A percentile compares a stretch with the other conserved stretches of the same genome.
Conservation (phyloP, 169 alveolate species). For the Plasmodium cynomolgi region DNA sequence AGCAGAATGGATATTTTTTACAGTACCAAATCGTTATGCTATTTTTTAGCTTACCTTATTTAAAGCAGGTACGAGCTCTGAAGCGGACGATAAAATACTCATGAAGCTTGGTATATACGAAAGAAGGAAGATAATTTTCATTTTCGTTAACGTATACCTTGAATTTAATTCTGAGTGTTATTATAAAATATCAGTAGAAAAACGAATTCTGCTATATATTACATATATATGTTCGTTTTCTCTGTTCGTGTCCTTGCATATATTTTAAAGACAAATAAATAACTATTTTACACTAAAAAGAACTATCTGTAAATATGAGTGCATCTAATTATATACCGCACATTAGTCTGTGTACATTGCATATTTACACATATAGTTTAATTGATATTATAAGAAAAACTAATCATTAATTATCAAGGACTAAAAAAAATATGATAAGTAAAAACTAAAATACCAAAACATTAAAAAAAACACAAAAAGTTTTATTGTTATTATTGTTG, state of each 20-base stretch:
- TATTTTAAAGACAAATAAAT: not conserved
- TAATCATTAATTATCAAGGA: not conserved
- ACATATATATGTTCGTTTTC: not conserved
- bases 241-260: not conserved
- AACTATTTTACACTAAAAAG: not conserved
- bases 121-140: conserved; percentile 15
- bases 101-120: not conserved
- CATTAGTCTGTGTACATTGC: not conserved
- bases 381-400: too few relatives aligned
- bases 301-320: conserved; percentile 1
- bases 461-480: not conserved
- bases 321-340: not conserved
- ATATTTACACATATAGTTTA: not conserved
- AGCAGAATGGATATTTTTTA: not conserved
- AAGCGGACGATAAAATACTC: conserved; percentile 1
- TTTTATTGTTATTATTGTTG: not conserved
- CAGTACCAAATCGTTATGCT: not conserved
- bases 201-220: not conserved
- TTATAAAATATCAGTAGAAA: not conserved
- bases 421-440: not conserved
- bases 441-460: too few relatives aligned
- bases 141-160: not conserved
- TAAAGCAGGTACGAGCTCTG: not conserved
- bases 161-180: not conserved
- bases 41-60: not conserved